Evolutionary conservation across 2,329 filamentous ascomycete genomes (phyloP), one percentile per base, ranked within the genome.

Genomic region (Diaporthe batatas): DNA sequence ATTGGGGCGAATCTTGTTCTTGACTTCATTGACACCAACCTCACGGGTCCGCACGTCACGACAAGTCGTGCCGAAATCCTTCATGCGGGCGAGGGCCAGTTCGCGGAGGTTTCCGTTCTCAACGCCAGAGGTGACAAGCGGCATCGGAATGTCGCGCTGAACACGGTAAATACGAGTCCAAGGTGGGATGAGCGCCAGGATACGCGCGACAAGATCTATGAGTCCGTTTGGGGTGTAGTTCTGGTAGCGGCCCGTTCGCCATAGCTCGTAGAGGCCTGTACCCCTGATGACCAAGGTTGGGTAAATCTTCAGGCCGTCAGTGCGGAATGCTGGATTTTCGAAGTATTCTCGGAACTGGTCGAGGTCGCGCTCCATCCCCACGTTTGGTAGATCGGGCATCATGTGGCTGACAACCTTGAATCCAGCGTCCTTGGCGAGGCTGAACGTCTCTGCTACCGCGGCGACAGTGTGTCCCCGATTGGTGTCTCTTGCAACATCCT

Each of bases 321-420:
- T 99, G 73, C 96, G 90, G 86, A 99, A 99, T 54, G 91, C 94
- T 0, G 96, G 96, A 81, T 95, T 98, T 80, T 98, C 95, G 79
- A 99, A 99, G 82, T 99, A 99, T 81, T 99, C 97, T 76, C 94
- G 90, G 83, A 99, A 99, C 78, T 99, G 96, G 79, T 97, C 95
- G 55, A 99, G 87, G 80, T 99, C 96, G 78, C 96, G 92, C 84
- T 99, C 97, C 93, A 98, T 98, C 72, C 96, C 96, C 2, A 99
- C 96, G 78, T 99, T 99, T 4, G 96, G 96, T 62, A 99, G 84
- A 81, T 99, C 96, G 1, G 96, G 96, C 96, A 99, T 99, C 96
- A 99, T 99, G 84, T 99, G 96, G 77, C 94, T 97, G 75, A 99
- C 96, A 0, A 99, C 96, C 83, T 99, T 99, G 89, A 98, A 99